These are phyloP conservation scores for Miamiensis avidus DNA, from an alignment of 169 alveolate genomes.

Conservation along the genomic window DNA sequence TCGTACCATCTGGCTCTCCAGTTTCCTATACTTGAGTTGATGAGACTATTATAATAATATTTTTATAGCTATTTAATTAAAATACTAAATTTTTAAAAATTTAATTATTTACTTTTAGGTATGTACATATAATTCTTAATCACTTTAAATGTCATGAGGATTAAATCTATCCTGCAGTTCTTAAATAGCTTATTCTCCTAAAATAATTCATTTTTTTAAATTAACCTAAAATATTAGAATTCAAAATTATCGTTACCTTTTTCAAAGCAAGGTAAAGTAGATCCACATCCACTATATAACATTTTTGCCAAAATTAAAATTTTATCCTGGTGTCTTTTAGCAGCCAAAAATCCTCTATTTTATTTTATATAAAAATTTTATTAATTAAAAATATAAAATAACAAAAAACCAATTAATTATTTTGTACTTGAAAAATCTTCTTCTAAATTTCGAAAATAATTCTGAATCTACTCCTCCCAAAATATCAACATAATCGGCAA, in stretches of 20 bases:
- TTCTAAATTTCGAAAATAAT: slow-evolving; percentile 57
- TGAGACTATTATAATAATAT: slow-evolving; percentile 45
- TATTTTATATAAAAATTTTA: too few relatives aligned
- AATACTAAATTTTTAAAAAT: too few relatives aligned
- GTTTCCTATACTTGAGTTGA: slow-evolving; percentile 65
- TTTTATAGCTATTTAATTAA: not conserved
- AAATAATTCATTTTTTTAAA: not conserved
- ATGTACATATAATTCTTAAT: slow-evolving; percentile 44
- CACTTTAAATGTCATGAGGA: slow-evolving; percentile 38
- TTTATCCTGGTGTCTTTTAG: slow-evolving; percentile 67
- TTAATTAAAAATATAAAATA: too few relatives aligned
- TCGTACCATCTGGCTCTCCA: slow-evolving; percentile 84
- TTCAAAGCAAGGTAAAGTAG: slow-evolving; percentile 67
- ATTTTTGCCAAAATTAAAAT: slow-evolving; percentile 74
- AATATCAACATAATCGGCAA: slow-evolving; percentile 79
- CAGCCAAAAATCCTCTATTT: slow-evolving; percentile 60
- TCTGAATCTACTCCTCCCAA: slow-evolving; percentile 76
- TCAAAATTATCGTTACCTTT: slow-evolving; percentile 30
- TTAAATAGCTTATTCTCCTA: slow-evolving; percentile 46
- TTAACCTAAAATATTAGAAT: not conserved
- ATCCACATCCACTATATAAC: slow-evolving; percentile 70
- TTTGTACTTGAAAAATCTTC: slow-evolving; percentile 54
- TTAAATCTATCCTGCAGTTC: slow-evolving; percentile 60
- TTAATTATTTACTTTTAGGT: slow-evolving; percentile 1
- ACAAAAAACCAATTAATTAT: too few relatives aligned